These are phyloP conservation scores for Aristolochia californica DNA, from an alignment of 164 flowering plant genomes.

Conservation along the genomic window DNA sequence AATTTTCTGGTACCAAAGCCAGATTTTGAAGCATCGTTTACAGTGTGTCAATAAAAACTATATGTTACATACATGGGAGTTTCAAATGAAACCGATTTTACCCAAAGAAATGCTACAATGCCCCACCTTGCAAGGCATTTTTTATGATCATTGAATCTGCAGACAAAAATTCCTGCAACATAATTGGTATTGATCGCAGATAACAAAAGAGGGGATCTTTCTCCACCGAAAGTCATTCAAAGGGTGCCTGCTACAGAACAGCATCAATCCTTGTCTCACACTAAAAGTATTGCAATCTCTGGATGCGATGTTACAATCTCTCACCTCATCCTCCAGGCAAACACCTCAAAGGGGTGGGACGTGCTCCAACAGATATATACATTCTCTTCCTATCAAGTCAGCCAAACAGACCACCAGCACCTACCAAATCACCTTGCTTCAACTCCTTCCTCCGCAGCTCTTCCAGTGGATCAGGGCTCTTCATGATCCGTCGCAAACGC, in stretches of 20 bases:
- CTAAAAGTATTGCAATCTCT: slow-evolving; percentile 25
- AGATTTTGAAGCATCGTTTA: slow-evolving; percentile 29
- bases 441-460: slow-evolving; percentile 69
- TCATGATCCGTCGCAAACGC: slow-evolving; percentile 58
- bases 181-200: slow-evolving; percentile 17
- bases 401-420: slow-evolving; percentile 41
- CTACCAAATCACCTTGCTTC: slow-evolving; percentile 48
- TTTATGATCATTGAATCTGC: slow-evolving; percentile 26
- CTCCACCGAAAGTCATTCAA: slow-evolving; percentile 19
- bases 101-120: slow-evolving; percentile 26
- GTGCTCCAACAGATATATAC: not conserved
- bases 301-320: slow-evolving; percentile 11
- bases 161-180: slow-evolving; percentile 33
- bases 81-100: slow-evolving; percentile 27
- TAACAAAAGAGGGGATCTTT: slow-evolving; percentile 10
- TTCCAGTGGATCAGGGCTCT: slow-evolving; percentile 90
- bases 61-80: slow-evolving; percentile 69
- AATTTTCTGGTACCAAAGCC: slow-evolving; percentile 20
- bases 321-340: not conserved
- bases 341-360: slow-evolving; percentile 5
- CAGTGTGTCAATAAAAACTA: slow-evolving; percentile 25
- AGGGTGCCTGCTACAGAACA: slow-evolving; percentile 53
- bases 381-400: not conserved
- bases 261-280: slow-evolving; percentile 34
- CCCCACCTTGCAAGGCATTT: slow-evolving; percentile 55